Conservation (phyloP, 2,329 filamentous ascomycete genomes). For the Fusarium sp. region DNA sequence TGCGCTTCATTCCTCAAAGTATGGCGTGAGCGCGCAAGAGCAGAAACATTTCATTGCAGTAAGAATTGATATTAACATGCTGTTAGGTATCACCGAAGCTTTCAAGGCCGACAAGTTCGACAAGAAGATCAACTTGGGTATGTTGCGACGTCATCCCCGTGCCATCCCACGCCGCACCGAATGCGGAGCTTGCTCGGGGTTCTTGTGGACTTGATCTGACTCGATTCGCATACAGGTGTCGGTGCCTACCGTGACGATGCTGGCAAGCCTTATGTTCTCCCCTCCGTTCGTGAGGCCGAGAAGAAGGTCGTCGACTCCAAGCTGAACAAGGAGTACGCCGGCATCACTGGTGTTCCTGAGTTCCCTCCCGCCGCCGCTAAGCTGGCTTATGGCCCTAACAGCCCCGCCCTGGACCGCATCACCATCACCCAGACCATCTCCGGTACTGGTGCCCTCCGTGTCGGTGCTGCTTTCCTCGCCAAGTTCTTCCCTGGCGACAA, state of each 20-base stretch:
- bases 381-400: constrained; percentile 88
- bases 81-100: constrained; percentile 87
- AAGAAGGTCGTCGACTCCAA: constrained; percentile 79
- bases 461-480: constrained; percentile 91
- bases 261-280: constrained; percentile 97
- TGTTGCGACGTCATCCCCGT: constrained; percentile 43
- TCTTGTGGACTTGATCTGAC: constrained; percentile 34
- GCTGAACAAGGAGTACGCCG: constrained; percentile 97
- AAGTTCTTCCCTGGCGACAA: constrained; percentile 92
- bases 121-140: constrained; percentile 98
- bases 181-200: constrained; percentile 24
- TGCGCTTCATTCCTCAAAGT: constrained; percentile 23
- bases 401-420: constrained; percentile 77
- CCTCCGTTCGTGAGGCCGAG: constrained; percentile 90
- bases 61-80: constrained; percentile 37
- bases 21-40: constrained; percentile 11
- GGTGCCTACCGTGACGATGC: constrained; percentile 98
- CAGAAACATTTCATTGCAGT: constrained; percentile 20
- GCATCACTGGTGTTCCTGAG: constrained; percentile 93
- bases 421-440: constrained; percentile 98
- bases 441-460: constrained; percentile 93
- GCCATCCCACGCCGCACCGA: constrained; percentile 5
- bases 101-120: constrained; percentile 96
- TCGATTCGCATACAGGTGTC: constrained; percentile 67
- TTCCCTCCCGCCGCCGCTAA: constrained; percentile 93